Evolutionary conservation across 2,329 filamentous ascomycete genomes (phyloP).

Genomic region (Aspergillus ochraceus): DNA sequence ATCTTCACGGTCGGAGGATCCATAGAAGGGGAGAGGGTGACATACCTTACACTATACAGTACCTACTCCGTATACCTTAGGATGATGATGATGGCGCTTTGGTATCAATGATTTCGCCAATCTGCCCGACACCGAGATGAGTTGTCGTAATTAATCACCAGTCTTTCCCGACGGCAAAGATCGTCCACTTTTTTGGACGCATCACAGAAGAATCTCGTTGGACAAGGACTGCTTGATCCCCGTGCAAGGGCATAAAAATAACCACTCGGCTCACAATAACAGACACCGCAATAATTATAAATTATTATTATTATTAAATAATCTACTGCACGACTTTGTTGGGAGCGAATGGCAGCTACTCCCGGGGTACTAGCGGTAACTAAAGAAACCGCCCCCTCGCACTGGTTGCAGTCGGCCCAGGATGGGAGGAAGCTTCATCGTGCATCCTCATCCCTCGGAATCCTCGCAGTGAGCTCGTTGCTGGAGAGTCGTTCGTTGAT

Average conservation of each 20-base stretch:
- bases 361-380: neutral
- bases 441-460: neutral
- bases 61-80: too few relatives aligned
- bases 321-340: conserved; percentile 21
- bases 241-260: neutral
- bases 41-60: too few relatives aligned
- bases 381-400: neutral
- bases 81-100: neutral
- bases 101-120: neutral
- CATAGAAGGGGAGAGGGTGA: too few relatives aligned
- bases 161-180: conserved; percentile 12
- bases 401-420: neutral
- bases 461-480: neutral
- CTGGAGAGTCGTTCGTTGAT: neutral
- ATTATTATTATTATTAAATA: neutral
- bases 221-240: conserved; percentile 2
- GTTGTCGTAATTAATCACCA: conserved; percentile 19
- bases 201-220: conserved; percentile 18
- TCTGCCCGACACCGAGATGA: conserved; percentile 16
- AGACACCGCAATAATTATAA: too few relatives aligned
- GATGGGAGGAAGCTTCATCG: neutral
- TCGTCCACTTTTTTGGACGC: conserved; percentile 23
- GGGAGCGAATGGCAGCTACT: conserved; percentile 8
- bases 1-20: neutral
- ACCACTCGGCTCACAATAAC: neutral